Evolutionary conservation across 2,329 filamentous ascomycete genomes (phyloP).

Genomic region (Stagonosporopsis cucurbitacearum): DNA sequence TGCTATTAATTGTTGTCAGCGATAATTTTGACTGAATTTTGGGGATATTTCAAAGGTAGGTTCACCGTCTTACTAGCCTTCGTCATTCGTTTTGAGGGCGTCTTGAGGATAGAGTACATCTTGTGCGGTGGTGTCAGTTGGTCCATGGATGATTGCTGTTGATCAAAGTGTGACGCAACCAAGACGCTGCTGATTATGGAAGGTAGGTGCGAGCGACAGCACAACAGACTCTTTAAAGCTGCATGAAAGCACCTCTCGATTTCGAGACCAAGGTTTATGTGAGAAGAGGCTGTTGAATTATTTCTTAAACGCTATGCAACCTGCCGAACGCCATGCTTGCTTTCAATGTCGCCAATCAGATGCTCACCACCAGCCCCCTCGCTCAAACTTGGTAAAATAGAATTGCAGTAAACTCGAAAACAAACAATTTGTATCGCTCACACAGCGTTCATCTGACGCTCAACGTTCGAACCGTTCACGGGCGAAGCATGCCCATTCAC

Average conservation of each 20-base stretch:
- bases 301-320: not conserved
- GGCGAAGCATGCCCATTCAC: constrained; percentile 5
- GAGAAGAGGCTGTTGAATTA: not conserved
- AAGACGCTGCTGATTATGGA: not conserved
- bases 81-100: not conserved
- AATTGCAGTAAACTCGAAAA: not conserved
- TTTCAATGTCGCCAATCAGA: constrained; percentile 7
- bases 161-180: not conserved
- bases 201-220: not conserved
- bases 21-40: not conserved
- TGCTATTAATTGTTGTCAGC: not conserved
- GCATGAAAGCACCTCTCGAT: not conserved
- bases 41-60: too few relatives aligned
- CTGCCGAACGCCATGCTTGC: constrained; percentile 9
- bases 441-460: not conserved
- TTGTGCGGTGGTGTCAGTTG: not conserved
- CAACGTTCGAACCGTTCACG: not conserved
- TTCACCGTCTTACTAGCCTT: not conserved
- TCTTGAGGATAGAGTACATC: not conserved
- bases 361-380: not conserved
- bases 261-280: not conserved
- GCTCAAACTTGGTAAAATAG: not conserved
- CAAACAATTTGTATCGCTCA: not conserved
- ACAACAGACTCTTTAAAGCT: not conserved
- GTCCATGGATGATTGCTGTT: not conserved